Evolutionary conservation across 2,329 filamentous ascomycete genomes (phyloP).

Genomic region (Colletotrichum paranaense): DNA sequence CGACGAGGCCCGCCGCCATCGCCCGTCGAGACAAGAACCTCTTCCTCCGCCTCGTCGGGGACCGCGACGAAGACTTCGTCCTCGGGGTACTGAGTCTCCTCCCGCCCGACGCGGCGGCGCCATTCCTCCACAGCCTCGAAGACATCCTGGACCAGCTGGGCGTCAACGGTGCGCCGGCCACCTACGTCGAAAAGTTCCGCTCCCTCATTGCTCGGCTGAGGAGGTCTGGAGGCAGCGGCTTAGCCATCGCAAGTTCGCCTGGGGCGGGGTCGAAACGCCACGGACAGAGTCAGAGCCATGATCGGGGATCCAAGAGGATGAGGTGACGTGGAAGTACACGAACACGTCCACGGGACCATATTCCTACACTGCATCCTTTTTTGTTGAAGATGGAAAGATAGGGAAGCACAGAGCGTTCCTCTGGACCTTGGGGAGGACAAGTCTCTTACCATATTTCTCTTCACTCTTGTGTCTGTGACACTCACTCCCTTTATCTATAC

Average conservation of each 20-base stretch:
- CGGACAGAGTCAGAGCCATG: conserved; percentile 39
- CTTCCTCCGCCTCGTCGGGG: conserved; percentile 60
- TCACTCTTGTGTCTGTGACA: conserved; percentile 7
- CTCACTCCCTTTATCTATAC: neutral
- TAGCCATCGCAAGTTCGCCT: conserved; percentile 32
- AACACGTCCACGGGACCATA: neutral
- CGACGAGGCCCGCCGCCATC: neutral
- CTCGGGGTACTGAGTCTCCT: conserved; percentile 54
- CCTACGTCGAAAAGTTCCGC: conserved; percentile 50
- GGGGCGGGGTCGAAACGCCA: conserved; percentile 47
- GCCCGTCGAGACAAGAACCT: conserved; percentile 53
- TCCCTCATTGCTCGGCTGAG: conserved; percentile 46
- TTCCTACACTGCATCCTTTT: neutral
- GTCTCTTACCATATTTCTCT: neutral
- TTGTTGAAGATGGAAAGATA: neutral
- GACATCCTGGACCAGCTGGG: conserved; percentile 46
- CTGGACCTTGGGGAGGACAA: neutral
- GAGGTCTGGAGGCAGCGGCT: conserved; percentile 37
- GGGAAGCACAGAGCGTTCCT: neutral
- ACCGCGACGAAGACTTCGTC: conserved; percentile 56
- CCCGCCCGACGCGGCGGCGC: conserved; percentile 56
- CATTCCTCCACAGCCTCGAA: conserved; percentile 54
- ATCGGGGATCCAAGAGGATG: conserved; percentile 47
- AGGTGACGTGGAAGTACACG: conserved; percentile 40
- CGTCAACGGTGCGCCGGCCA: conserved; percentile 45